These are phyloP conservation scores for Piedraia hortae DNA, from an alignment of 2,329 filamentous ascomycete genomes.

Conservation along the genomic window DNA sequence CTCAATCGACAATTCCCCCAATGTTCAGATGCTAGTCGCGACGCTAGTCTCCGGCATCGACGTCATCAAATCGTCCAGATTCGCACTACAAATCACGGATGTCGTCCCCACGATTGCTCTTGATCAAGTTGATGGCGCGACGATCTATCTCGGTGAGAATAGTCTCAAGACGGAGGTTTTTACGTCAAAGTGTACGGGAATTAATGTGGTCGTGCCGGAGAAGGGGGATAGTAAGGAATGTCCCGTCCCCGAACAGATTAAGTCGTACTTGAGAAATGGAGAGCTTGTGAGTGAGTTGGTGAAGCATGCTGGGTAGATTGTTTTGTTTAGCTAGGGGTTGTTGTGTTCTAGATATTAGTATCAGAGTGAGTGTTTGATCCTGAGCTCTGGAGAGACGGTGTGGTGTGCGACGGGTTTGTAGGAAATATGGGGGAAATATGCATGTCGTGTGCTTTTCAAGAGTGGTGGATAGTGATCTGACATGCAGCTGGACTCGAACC, in stretches of 20 bases:
- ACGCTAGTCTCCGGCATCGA: constrained; percentile 76
- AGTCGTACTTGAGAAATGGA: constrained; percentile 50
- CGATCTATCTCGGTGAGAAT: constrained; percentile 61
- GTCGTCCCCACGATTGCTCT: constrained; percentile 65
- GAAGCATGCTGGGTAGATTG: constrained; percentile 50
- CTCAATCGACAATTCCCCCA: constrained; percentile 68
- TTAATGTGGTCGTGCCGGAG: constrained; percentile 61
- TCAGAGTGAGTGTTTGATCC: no score
- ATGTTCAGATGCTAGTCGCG: constrained; percentile 66
- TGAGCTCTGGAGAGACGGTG: no score
- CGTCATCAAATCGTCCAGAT: constrained; percentile 82
- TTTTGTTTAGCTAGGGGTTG: not conserved
- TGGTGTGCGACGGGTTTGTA: no score
- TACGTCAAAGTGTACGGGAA: constrained; percentile 58
- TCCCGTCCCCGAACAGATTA: constrained; percentile 70
- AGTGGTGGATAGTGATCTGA: no score
- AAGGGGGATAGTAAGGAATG: constrained; percentile 58
- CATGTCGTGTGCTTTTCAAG: no score
- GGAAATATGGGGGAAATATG: no score
- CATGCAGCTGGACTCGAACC: no score
- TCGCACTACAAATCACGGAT: constrained; percentile 60
- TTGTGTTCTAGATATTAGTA: no score
- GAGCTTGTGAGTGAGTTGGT: constrained; percentile 80
- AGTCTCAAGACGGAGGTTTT: constrained; percentile 67
- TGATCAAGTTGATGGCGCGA: constrained; percentile 77